Percentiles rank a stretch among this genome's conserved stretches.
Evolutionary conservation across 345 rosid genomes (phyloP).

Genomic region (Hevea brasiliensis): DNA sequence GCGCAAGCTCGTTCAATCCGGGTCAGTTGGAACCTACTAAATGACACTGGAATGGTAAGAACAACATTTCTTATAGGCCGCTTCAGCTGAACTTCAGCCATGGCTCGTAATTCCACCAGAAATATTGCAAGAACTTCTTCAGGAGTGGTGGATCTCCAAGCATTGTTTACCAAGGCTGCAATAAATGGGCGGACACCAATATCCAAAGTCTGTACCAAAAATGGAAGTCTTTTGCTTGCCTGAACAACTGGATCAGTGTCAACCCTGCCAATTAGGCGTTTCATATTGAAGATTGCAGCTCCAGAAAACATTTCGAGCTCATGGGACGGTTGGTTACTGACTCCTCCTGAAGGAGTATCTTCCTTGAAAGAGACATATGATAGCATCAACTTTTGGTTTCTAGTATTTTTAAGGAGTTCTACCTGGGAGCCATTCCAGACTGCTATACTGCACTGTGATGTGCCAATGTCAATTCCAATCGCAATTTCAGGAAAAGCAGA

Average conservation of each 20-base stretch:
- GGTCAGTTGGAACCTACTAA: slow-evolving; percentile 76
- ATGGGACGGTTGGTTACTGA: slow-evolving; percentile 61
- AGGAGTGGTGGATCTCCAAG: slow-evolving; percentile 86
- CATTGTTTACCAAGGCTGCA: slow-evolving; percentile 75
- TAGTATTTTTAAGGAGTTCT: slow-evolving; percentile 67
- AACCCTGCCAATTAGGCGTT: slow-evolving; percentile 81
- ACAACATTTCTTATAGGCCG: slow-evolving; percentile 70
- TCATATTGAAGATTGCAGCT: slow-evolving; percentile 85
- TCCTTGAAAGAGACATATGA: slow-evolving; percentile 82
- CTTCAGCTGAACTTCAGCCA: slow-evolving; percentile 77
- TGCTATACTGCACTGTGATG: slow-evolving; percentile 83
- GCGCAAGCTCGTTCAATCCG: slow-evolving; percentile 86
- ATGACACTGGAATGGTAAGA: slow-evolving; percentile 78
- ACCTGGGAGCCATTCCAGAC: slow-evolving; percentile 86
- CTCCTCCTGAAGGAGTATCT: slow-evolving; percentile 75
- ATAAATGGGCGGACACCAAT: slow-evolving; percentile 83
- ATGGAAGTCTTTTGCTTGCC: slow-evolving; percentile 70
- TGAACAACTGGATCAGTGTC: slow-evolving; percentile 82
- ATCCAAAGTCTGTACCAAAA: slow-evolving; percentile 79
- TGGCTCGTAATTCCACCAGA: slow-evolving; percentile 63
- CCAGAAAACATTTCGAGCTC: slow-evolving; percentile 82
- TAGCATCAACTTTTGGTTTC: slow-evolving; percentile 70
- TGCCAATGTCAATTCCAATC: slow-evolving; percentile 82
- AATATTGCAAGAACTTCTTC: slow-evolving; percentile 88
- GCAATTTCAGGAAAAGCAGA: slow-evolving; percentile 67